A percentile compares a stretch with the other conserved stretches of the same genome.
phyloP scores from a whole-genome alignment of 2,329 filamentous ascomycete genomes.

The Tolypocladium endophyticum region DNA sequence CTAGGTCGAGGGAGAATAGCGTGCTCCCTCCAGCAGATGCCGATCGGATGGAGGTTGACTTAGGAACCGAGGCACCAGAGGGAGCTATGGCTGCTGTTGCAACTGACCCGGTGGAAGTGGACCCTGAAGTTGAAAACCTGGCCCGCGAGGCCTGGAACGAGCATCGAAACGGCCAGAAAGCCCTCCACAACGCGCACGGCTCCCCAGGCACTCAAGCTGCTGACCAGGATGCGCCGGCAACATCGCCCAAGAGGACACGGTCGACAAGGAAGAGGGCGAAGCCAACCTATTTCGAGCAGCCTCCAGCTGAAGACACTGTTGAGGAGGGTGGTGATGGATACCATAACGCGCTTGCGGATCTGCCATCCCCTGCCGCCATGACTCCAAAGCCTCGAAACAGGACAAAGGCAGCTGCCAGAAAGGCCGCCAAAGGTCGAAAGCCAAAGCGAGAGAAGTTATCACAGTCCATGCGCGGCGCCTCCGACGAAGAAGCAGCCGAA shows the following conservation, averaged over 20 bases:
- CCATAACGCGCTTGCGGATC: conserved; percentile 8
- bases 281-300: conserved; percentile 31
- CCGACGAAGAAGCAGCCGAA: conserved; percentile 8
- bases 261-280: conserved; percentile 37
- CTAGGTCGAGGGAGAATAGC: conserved; percentile 16
- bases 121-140: conserved; percentile 17
- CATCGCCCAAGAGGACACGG: conserved; percentile 15
- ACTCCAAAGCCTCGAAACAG: conserved; percentile 19
- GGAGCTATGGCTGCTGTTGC: neutral
- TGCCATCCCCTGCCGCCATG: conserved; percentile 22
- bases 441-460: conserved; percentile 8
- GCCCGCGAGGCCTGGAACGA: conserved; percentile 24
- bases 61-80: neutral
- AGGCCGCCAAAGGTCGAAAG: conserved; percentile 8
- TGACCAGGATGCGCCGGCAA: conserved; percentile 1
- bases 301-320: conserved; percentile 9
- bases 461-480: conserved; percentile 12
- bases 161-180: conserved; percentile 17
- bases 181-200: conserved; percentile 5
- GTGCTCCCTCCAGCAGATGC: conserved; percentile 5
- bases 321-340: conserved; percentile 8
- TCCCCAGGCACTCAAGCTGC: conserved; percentile 3
- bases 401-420: conserved; percentile 17
- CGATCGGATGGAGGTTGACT: conserved; percentile 15
- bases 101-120: conserved; percentile 1